A percentile compares a stretch with the other conserved stretches of the same genome.
These are phyloP conservation scores for Hsuehochloa calcarea DNA, from an alignment of 176 grass and related monocot species.

Conservation along the genomic window DNA sequence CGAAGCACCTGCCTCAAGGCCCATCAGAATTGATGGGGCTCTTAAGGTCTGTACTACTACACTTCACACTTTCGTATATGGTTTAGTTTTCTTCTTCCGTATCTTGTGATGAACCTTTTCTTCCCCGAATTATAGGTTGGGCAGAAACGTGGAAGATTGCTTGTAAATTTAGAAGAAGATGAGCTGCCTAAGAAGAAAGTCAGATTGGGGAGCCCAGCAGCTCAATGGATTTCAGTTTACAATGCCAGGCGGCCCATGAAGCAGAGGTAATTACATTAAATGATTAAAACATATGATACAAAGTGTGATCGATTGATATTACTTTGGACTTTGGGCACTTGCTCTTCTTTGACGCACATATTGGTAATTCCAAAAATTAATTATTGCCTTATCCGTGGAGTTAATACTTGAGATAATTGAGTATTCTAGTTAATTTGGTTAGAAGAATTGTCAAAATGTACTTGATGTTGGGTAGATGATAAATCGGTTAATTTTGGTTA, in stretches of 20 bases:
- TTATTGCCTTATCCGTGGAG: not conserved
- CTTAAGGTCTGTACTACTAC: conserved; percentile 57
- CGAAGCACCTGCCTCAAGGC: conserved; percentile 62
- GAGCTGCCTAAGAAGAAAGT: conserved; percentile 95
- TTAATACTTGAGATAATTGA: not conserved
- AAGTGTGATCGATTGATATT: not conserved
- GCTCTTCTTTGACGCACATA: not conserved
- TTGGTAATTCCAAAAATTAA: not conserved
- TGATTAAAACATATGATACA: conserved; percentile 22
- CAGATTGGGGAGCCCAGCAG: conserved; percentile 70
- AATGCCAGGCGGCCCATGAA: conserved; percentile 90
- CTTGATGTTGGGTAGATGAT: not conserved
- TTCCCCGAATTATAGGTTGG: conserved; percentile 61
- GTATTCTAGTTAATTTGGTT: not conserved
- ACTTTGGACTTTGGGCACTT: conserved; percentile 4
- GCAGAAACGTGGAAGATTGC: conserved; percentile 84
- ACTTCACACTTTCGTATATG: conserved; percentile 16
- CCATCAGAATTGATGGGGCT: conserved; percentile 95
- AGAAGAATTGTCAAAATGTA: not conserved
- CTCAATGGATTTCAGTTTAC: conserved; percentile 96
- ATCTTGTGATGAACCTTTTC: not conserved
- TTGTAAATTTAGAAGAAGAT: conserved; percentile 78
- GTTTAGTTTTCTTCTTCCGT: conserved; percentile 25
- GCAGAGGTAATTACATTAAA: conserved; percentile 66
- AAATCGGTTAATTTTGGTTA: not conserved